phyloP scores from a whole-genome alignment of 1,284 basidiomycete species.

The Bondarzewia mesenterica region DNA sequence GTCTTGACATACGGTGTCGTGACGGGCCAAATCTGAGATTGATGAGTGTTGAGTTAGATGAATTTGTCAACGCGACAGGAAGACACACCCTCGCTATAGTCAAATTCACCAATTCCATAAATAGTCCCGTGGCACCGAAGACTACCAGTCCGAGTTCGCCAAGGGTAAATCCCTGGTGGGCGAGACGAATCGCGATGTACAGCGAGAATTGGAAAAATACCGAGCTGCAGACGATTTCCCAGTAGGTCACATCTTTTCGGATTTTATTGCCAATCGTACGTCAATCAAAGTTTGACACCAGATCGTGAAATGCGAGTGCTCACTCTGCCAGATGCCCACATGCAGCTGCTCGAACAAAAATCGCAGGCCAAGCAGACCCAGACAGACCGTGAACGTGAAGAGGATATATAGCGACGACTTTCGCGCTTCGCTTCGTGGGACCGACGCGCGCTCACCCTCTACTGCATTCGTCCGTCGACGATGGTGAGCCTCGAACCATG shows the following conservation, averaged over 20 bases:
- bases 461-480: slow-evolving; percentile 31
- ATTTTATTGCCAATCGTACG: slow-evolving; percentile 7
- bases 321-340: slow-evolving; percentile 62
- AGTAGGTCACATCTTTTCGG: slow-evolving; percentile 60
- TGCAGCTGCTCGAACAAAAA: slow-evolving; percentile 33
- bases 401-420: slow-evolving; percentile 54
- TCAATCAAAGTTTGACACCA: slow-evolving; percentile 4
- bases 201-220: slow-evolving; percentile 89
- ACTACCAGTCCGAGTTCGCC: slow-evolving; percentile 89
- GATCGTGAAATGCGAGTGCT: slow-evolving; percentile 15
- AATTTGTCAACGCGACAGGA: neutral
- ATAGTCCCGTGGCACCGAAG: slow-evolving; percentile 81
- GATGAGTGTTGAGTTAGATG: too few relatives aligned
- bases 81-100: slow-evolving; percentile 71
- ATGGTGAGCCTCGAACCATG: slow-evolving; percentile 57
- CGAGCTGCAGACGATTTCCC: slow-evolving; percentile 72
- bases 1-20: slow-evolving; percentile 88
- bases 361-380: slow-evolving; percentile 40
- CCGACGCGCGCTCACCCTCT: slow-evolving; percentile 63
- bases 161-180: slow-evolving; percentile 88
- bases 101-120: slow-evolving; percentile 79
- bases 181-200: slow-evolving; percentile 85
- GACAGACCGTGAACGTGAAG: slow-evolving; percentile 48
- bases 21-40: slow-evolving; percentile 63
- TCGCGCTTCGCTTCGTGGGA: slow-evolving; percentile 63